phyloP scores from a whole-genome alignment of 1,284 basidiomycete species.

The Pseudozyma thailandica region DNA sequence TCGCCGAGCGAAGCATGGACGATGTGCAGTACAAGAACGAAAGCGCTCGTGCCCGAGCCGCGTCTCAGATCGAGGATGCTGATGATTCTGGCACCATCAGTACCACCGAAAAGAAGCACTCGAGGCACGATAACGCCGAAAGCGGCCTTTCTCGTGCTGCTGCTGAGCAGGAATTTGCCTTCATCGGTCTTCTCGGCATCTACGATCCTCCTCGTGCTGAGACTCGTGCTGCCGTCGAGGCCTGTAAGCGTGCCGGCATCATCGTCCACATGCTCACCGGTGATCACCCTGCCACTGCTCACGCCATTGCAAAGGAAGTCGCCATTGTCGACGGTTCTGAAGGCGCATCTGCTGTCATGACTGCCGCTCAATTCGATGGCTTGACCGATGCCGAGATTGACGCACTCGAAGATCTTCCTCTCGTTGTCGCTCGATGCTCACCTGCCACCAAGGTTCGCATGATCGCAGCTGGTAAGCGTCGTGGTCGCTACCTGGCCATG shows the following conservation, averaged over 20 bases:
- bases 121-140: not conserved
- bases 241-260: constrained; percentile 60
- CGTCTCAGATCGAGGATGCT: constrained; percentile 22
- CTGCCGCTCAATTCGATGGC: constrained; percentile 56
- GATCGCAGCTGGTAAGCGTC: constrained; percentile 55
- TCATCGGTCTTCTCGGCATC: constrained; percentile 61
- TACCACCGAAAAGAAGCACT: constrained; percentile 34
- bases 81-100: constrained; percentile 36
- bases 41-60: constrained; percentile 41
- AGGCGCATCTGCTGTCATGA: constrained; percentile 50
- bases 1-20: constrained; percentile 56
- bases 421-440: constrained; percentile 62
- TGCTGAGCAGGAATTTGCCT: constrained; percentile 56
- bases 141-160: constrained; percentile 45
- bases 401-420: constrained; percentile 48
- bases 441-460: constrained; percentile 64
- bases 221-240: constrained; percentile 56
- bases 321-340: constrained; percentile 57
- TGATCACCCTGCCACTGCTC: constrained; percentile 59
- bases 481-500: constrained; percentile 52
- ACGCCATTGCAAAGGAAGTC: constrained; percentile 58
- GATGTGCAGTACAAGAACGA: constrained; percentile 34
- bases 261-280: constrained; percentile 63
- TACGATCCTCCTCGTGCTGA: constrained; percentile 64
- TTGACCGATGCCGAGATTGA: constrained; percentile 58